Conservation (phyloP, 2,329 filamentous ascomycete genomes). For the Diaporthe citriasiana region DNA sequence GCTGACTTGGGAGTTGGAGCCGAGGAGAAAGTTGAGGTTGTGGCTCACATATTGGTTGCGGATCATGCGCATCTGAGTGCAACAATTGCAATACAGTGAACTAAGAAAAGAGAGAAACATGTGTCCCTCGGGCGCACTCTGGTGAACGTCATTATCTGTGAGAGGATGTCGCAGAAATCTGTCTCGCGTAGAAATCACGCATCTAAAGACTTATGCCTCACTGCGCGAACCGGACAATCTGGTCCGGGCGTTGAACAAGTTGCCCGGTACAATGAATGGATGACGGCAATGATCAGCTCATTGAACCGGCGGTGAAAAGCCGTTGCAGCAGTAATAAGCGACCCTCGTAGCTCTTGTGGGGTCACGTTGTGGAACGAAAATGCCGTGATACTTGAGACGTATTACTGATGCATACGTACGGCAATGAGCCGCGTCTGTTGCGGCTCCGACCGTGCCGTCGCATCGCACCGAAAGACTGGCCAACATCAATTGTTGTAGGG, state of each 20-base stretch:
- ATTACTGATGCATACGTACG: background rate
- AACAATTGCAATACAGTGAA: background rate
- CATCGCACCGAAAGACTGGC: background rate
- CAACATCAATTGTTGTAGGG: background rate
- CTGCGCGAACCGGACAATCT: background rate
- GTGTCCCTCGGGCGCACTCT: background rate
- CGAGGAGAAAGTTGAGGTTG: background rate
- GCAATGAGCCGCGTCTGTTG: background rate
- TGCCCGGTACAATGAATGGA: background rate
- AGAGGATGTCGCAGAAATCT: background rate
- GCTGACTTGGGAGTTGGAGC: background rate
- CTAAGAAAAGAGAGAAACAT: background rate
- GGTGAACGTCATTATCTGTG: too few relatives aligned
- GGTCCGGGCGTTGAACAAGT: constrained; percentile 3
- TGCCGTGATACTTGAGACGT: constrained; percentile 12
- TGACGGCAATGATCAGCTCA: constrained; percentile 9
- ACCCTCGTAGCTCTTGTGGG: background rate
- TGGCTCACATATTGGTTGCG: background rate
- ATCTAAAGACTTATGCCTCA: background rate
- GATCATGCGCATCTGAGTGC: too few relatives aligned
- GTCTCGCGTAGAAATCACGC: background rate
- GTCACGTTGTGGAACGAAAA: constrained; percentile 16
- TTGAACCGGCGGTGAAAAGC: constrained; percentile 13
- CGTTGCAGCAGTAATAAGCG: constrained; percentile 1
- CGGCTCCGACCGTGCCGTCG: constrained; percentile 4